Conservation (phyloP, 176 grass and related monocot species). For the Oryza officinalis region DNA sequence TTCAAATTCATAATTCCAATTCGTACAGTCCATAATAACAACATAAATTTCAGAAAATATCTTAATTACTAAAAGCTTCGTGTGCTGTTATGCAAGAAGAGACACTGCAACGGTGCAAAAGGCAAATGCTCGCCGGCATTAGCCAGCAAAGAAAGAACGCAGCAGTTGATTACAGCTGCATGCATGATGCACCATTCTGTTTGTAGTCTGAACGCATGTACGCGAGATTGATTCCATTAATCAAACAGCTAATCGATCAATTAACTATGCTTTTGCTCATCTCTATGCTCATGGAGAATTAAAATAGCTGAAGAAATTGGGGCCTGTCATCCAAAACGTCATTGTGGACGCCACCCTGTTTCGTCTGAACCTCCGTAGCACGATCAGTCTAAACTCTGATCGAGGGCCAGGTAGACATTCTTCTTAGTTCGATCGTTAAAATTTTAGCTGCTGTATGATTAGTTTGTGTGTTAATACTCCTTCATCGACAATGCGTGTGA, state of each 20-base stretch:
- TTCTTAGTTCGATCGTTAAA: conserved; percentile 1
- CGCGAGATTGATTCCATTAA: background rate
- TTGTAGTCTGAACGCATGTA: too few relatives aligned
- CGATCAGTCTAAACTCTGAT: background rate
- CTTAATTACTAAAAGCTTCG: too few relatives aligned
- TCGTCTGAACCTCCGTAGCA: conserved; percentile 1
- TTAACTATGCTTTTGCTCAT: background rate
- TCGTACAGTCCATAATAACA: too few relatives aligned
- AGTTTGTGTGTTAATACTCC: conserved; percentile 29
- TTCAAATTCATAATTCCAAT: too few relatives aligned
- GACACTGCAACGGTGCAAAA: too few relatives aligned
- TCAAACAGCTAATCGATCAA: conserved; percentile 28
- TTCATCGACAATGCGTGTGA: conserved; percentile 20
- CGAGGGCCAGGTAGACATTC: background rate
- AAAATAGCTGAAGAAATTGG: conserved; percentile 11
- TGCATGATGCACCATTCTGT: too few relatives aligned
- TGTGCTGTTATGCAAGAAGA: background rate
- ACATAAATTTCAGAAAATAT: too few relatives aligned
- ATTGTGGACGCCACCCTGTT: conserved; percentile 14
- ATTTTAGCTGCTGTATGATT: background rate
- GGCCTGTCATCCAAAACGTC: conserved; percentile 33
- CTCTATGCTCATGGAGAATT: background rate
- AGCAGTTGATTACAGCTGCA: background rate
- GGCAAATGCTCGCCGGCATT: background rate
- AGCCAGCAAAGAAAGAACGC: background rate